Percentiles rank a stretch among this genome's conserved stretches.
Conservation (phyloP, 305 asterid species). For the Fraxinus latifolia region DNA sequence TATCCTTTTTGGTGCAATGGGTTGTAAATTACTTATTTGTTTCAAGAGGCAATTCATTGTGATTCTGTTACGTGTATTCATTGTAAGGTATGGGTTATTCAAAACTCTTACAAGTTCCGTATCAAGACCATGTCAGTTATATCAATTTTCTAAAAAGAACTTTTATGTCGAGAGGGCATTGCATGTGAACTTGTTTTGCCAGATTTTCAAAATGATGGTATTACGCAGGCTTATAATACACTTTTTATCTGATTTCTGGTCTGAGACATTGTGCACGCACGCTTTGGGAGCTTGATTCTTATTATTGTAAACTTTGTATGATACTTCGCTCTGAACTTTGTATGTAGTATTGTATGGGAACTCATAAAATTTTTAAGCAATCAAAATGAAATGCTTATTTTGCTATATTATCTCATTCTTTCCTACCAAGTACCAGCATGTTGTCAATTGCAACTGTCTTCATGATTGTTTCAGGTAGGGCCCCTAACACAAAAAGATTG, state of each 20-base stretch:
- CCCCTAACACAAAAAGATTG: constrained; percentile 82
- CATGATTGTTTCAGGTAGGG: constrained; percentile 62
- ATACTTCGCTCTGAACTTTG: not conserved
- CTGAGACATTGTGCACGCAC: not conserved
- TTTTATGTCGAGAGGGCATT: not conserved
- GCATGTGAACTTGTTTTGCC: not conserved
- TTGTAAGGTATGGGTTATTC: not conserved
- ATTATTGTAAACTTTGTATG: not conserved
- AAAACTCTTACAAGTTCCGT: not conserved
- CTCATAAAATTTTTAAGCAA: not conserved
- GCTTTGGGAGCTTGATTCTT: not conserved
- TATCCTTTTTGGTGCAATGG: not conserved
- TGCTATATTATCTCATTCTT: not conserved
- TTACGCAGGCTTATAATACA: not conserved
- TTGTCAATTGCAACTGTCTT: constrained; percentile 17
- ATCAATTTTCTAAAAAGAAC: not conserved
- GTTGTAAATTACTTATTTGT: not conserved
- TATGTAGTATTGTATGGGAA: not conserved
- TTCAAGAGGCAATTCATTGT: not conserved
- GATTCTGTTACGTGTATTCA: not conserved
- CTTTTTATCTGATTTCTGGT: not conserved
- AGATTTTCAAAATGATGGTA: not conserved
- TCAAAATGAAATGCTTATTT: not conserved
- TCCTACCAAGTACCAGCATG: not conserved
- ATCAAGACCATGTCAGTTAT: not conserved